Evolutionary conservation across 257 asterid genomes (phyloP).

Genomic region (Plantago major): DNA sequence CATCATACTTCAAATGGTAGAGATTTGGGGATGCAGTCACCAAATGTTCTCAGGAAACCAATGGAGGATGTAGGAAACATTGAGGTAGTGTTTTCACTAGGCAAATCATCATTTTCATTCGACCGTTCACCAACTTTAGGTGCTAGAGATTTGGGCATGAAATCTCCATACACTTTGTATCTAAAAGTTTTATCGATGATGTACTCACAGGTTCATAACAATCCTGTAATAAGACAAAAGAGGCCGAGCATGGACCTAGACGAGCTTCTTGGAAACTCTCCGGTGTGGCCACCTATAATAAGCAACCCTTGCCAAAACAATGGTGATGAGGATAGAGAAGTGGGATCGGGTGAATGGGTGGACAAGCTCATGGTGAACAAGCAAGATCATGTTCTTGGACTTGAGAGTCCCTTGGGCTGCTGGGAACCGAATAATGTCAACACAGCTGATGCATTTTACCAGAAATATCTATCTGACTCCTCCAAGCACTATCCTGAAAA

Average conservation of each 20-base stretch:
- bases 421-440: constrained; percentile 50
- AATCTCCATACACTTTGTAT: no score
- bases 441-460: constrained; percentile 38
- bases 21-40: constrained; percentile 34
- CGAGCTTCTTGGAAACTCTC: constrained; percentile 71
- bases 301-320: constrained; percentile 41
- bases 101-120: not conserved
- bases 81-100: constrained; percentile 44
- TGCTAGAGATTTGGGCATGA: no score
- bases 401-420: constrained; percentile 31
- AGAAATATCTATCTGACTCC: constrained; percentile 46
- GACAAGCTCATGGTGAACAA: constrained; percentile 96
- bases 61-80: constrained; percentile 93
- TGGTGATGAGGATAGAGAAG: constrained; percentile 60
- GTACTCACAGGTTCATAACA: constrained; percentile 42
- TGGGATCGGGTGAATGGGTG: constrained; percentile 81
- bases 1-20: constrained; percentile 39
- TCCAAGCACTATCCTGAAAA: constrained; percentile 46
- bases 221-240: constrained; percentile 51
- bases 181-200: not conserved
- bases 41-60: constrained; percentile 62
- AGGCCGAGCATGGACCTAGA: constrained; percentile 68
- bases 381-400: constrained; percentile 42
- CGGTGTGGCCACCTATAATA: constrained; percentile 79
- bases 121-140: not conserved